Evolutionary conservation across 2,329 filamentous ascomycete genomes (phyloP).

Genomic region (Fusarium sulawesiense): DNA sequence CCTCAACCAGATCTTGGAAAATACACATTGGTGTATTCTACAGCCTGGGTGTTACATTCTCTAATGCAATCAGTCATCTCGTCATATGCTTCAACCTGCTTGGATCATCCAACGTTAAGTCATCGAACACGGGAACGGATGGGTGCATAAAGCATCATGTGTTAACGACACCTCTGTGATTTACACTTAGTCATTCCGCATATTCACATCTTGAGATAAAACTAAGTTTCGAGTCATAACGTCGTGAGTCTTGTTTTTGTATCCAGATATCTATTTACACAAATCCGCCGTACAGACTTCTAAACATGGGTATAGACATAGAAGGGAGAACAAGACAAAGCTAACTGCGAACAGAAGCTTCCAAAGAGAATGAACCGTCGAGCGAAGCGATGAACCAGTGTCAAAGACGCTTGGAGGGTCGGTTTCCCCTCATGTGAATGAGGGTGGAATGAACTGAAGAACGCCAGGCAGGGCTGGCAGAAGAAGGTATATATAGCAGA

Average conservation of each 20-base stretch:
- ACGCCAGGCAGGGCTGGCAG: background rate
- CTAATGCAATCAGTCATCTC: background rate
- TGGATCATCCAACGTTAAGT: background rate
- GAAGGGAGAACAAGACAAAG: constrained; percentile 17
- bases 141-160: background rate
- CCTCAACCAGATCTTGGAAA: background rate
- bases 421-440: background rate
- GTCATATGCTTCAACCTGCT: background rate
- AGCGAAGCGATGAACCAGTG: constrained; percentile 6
- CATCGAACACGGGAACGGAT: background rate
- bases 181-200: background rate
- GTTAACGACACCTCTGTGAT: background rate
- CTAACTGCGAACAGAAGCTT: background rate
- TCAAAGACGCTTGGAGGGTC: background rate
- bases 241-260: constrained; percentile 27
- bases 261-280: constrained; percentile 25
- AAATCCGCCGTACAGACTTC: constrained; percentile 7
- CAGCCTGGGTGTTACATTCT: background rate
- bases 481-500: constrained; percentile 13
- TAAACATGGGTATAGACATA: constrained; percentile 20
- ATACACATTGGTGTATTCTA: background rate
- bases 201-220: background rate
- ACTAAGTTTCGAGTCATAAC: constrained; percentile 21
- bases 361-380: constrained; percentile 3
- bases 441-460: constrained; percentile 14